Evolutionary conservation across 805 yeast genomes (phyloP), one percentile per base, ranked within the genome.

Genomic region (Isabelozyma rhagii): DNA sequence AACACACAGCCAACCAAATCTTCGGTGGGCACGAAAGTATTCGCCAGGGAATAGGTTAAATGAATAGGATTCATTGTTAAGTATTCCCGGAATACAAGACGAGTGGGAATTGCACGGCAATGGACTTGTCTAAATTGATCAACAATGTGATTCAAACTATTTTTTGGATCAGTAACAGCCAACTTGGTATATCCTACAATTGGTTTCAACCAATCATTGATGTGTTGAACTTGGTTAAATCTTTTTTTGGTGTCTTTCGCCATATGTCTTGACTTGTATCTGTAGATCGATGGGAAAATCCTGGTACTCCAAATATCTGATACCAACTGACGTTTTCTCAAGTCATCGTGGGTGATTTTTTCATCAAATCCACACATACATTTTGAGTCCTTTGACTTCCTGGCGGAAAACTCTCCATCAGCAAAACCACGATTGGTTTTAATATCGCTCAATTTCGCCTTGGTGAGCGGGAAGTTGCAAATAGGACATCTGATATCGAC

Each of bases 1-100:
- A 53, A 6, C 7, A 62, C 61, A 48, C 58, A 58, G 4, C 63
- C 63, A 11, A 63, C 69, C 39, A 66, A 55, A 45, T 66, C 67
- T 43, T 60, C 67, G 27, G 27, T 39, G 18, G 14, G 17, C 17
- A 11, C 14, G 9, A 39, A 11, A n/a, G 18, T 14, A 15, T 39
- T n/a, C 8, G n/a, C 5, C 41, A n/a, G 15, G 41, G 36, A 38
- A 17, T 50, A 41, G 5, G 54, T 51, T 17, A 38, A 17, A 43
- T 48, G 50, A 21, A 53, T 45, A n/a, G 47, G 40, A 34, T 53
- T 53, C 50, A 49, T 47, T n/a, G 40, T 29, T 13, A 48, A 28
- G 36, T 53, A 53, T 31, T 47, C 38, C 31, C 54, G 40, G 13
- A 48, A 40, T 13, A 48, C 10, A 13, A 28, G 17, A 39, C 9